These are phyloP conservation scores for Vanrija humicola DNA, from an alignment of 1,284 basidiomycete species.

Conservation along the genomic window DNA sequence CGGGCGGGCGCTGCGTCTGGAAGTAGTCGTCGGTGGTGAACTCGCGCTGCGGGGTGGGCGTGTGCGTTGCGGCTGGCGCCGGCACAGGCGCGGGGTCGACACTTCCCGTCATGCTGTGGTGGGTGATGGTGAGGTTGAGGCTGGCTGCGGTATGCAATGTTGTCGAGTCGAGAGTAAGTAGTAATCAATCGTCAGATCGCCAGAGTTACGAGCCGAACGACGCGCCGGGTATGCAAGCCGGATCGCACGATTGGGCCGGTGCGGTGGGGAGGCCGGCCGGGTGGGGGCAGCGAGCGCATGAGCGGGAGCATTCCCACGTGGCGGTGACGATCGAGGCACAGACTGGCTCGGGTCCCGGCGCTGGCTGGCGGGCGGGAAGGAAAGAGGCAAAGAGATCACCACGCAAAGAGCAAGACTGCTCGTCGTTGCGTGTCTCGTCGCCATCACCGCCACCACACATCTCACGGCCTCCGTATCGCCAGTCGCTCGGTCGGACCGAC, in stretches of 20 bases:
- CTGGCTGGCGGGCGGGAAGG: no score
- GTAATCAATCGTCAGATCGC: background rate
- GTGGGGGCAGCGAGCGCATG: no score
- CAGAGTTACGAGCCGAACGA: background rate
- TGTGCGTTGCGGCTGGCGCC: background rate
- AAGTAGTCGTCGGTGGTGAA: constrained; percentile 87
- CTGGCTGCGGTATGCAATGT: background rate
- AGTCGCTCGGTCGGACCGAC: no score
- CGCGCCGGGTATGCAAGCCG: background rate
- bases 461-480: no score
- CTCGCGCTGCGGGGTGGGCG: constrained; percentile 4
- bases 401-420: no score
- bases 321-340: no score
- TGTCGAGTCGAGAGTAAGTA: background rate
- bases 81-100: no score
- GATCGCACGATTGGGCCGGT: background rate
- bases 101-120: background rate
- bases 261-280: background rate
- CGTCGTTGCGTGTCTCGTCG: no score
- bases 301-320: no score
- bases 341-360: no score
- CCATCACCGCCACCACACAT: no score
- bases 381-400: no score
- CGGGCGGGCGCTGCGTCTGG: constrained; percentile 71
- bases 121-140: background rate